Base-by-base conservation (phyloP, 768 basidiomycete species). In the Chlorophyllum brunneum region DNA sequence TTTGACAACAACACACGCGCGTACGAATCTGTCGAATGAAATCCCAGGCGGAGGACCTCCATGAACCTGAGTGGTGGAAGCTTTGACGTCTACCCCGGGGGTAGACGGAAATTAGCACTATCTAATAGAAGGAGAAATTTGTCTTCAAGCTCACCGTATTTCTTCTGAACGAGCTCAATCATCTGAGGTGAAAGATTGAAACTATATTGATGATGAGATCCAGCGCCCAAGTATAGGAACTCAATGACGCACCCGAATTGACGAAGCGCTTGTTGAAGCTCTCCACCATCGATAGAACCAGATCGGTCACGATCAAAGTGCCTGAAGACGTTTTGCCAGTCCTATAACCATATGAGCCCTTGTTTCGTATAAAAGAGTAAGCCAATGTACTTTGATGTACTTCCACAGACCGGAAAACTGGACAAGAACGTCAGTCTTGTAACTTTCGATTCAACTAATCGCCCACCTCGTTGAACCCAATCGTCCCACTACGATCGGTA, bases 291-390 rank as follows among this genome's bases (percentile, higher is more conserved):
- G 67, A 94, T 92, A 27, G 81, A 77, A 22, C 90, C 92, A 10
- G 87, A 89, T 45, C 77, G 80, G 64, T 93, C 92, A n/a, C 81
- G 74, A 68, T 93, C 91, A 58, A 92, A 92, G 67, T 88, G 86
- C 39, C 74, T 77, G 74, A 91, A 92, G 51, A 89, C 83, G 52
- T 82, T 81, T 70, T 91, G 88, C 90, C 89, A 92, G 65, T 92
- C 88, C 79, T 82, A 43, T 4, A 22, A 42, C 4, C 16, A 42
- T 13, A 5, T 3, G 13, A 20, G 44, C 30, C 36, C 39, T 42
- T 54, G n/a, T 13, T 46, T 33, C 7, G 16, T 20, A 24, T n/a
- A 38, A 20, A 11, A 4, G 10, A 9, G 2, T 4, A 27, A 36
- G 15, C 51, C n/a, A 23, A 36, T 62, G 26, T 41, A 72, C 80